Evolutionary conservation across 108 stramenopile species (phyloP).

Genomic region (Epipyxis sp.): DNA sequence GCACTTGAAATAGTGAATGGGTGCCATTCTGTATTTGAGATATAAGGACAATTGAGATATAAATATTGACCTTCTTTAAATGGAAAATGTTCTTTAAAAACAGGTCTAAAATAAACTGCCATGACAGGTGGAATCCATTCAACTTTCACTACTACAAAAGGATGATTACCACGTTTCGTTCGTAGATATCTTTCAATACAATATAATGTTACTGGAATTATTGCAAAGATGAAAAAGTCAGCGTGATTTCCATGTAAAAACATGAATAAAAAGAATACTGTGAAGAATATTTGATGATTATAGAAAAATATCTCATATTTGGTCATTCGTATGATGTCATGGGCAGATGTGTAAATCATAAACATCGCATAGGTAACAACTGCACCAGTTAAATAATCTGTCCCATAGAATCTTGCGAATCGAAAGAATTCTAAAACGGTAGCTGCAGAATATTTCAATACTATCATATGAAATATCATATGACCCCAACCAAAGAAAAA

Average conservation of each 20-base stretch:
- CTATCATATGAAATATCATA: conserved; percentile 41
- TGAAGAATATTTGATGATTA: conserved; percentile 43
- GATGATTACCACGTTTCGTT: conserved; percentile 24
- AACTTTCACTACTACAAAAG: conserved; percentile 36
- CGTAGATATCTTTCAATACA: conserved; percentile 37
- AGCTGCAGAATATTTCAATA: conserved; percentile 10
- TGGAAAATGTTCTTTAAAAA: conserved; percentile 40
- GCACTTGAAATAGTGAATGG: conserved; percentile 50
- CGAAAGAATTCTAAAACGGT: conserved; percentile 36
- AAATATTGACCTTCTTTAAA: conserved; percentile 55
- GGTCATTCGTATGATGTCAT: conserved; percentile 29
- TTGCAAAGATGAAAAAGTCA: conserved; percentile 36
- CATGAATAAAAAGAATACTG: conserved; percentile 37
- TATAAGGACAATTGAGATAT: conserved; percentile 38
- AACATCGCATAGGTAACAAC: conserved; percentile 42
- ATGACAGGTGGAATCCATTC: conserved; percentile 47
- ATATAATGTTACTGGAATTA: conserved; percentile 41
- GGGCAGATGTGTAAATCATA: conserved; percentile 44
- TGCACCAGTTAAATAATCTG: conserved; percentile 42
- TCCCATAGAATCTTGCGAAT: conserved; percentile 31
- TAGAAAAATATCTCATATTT: conserved; percentile 50
- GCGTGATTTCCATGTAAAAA: conserved; percentile 53
- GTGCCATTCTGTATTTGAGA: conserved; percentile 45
- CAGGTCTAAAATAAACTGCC: conserved; percentile 44
- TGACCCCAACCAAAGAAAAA: conserved; percentile 36